Percentiles rank a stretch among this genome's conserved stretches.
phyloP scores from a whole-genome alignment of 441 rosid genomes.

The Raphanus hybrid region DNA sequence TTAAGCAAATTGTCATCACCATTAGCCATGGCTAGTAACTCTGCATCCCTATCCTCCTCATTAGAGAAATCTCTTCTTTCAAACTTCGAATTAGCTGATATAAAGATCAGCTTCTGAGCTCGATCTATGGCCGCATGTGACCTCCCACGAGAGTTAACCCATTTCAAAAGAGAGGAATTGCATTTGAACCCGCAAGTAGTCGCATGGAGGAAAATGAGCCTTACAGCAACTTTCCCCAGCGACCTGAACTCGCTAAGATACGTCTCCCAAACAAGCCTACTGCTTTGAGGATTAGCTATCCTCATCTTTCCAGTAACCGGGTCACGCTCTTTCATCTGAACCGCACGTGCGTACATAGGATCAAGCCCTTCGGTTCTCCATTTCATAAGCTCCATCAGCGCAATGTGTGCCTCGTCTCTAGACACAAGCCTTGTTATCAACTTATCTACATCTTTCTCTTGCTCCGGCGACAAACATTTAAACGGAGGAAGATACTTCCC shows the following conservation, averaged over 20 bases:
- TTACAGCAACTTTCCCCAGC: slow-evolving; percentile 92
- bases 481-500: slow-evolving; percentile 97
- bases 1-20: slow-evolving; percentile 91
- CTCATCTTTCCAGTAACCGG: slow-evolving; percentile 89
- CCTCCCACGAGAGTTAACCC: slow-evolving; percentile 70
- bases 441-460: slow-evolving; percentile 96
- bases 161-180: slow-evolving; percentile 79
- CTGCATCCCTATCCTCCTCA: slow-evolving; percentile 90
- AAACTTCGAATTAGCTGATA: slow-evolving; percentile 86
- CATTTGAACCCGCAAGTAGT: slow-evolving; percentile 88
- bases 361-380: slow-evolving; percentile 98
- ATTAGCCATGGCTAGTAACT: slow-evolving; percentile 73
- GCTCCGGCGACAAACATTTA: slow-evolving; percentile 77
- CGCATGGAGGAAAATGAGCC: slow-evolving; percentile 94
- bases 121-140: slow-evolving; percentile 67
- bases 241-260: slow-evolving; percentile 88
- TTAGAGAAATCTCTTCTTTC: slow-evolving; percentile 78
- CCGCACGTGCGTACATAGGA: slow-evolving; percentile 90
- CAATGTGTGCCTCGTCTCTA: slow-evolving; percentile 94
- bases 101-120: slow-evolving; percentile 84
- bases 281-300: slow-evolving; percentile 86
- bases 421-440: slow-evolving; percentile 92
- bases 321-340: slow-evolving; percentile 94
- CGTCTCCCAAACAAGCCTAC: slow-evolving; percentile 99
- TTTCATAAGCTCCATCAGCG: slow-evolving; percentile 97